Base-by-base conservation (phyloP, 129 eudicot species). In the Lactuca sativa region DNA sequence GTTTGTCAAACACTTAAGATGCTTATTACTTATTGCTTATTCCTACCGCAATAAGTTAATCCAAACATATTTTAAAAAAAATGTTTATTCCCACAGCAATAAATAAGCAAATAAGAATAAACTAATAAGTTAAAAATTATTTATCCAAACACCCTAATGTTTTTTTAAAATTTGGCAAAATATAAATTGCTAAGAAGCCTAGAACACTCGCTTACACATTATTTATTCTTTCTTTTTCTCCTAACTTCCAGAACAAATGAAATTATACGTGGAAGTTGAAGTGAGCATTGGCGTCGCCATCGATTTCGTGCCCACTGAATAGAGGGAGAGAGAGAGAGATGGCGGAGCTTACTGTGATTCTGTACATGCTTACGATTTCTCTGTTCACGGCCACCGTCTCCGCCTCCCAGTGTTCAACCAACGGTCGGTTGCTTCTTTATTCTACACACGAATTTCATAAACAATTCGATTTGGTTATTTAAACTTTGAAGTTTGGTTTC, bases 321-420 rank as follows among this genome's bases (percentile, higher is more conserved):
- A n/a, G 66, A 34, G 17, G 48, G 51, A 62, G 51, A 15, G 58
- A n/a, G 37, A 34, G 54, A 70, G 58, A 56, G 6, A 75, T 75
- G 79, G 32, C 61, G 43, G 43, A 66, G 79, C 33, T 74, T 13
- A 48, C 34, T 6, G 49, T 58, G 60, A 66, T 75, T 51, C 21
- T 75, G 11, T 58, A 18, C 43, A 25, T 75, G 14, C 67, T 70
- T 56, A 55, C 82, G 37, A 0, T 66, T 64, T 65, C 56, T 64
- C 58, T 80, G 12, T 75, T 67, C 53, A 64, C 34, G 41, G 59
- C 77, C 14, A 34, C 70, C 60, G 66, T 69, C 67, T 48, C 74
- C 31, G 78, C 83, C 36, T 78, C 88, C 9, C 83, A 41, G 13
- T 80, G 78, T 71, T 49, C 81, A 43, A 30, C 67, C 41, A 49